Conservation (phyloP, 495 filamentous ascomycete species). For the Aspergillus cavernicola region DNA sequence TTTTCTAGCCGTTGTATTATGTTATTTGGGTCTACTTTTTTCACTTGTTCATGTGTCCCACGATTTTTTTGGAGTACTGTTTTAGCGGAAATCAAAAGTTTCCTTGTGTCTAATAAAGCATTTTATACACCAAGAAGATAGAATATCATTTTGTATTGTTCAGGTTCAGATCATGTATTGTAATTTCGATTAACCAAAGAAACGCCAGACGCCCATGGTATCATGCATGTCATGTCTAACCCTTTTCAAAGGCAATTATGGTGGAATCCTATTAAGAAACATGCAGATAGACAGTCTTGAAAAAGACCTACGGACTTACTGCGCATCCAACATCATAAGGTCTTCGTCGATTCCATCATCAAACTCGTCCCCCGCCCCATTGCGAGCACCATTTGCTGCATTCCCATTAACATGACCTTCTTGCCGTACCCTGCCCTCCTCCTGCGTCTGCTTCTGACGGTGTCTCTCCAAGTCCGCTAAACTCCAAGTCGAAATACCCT, state of each 20-base stretch:
- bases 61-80: constrained; percentile 43
- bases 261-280: background rate
- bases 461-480: constrained; percentile 70
- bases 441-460: constrained; percentile 63
- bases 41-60: constrained; percentile 33
- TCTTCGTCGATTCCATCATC: constrained; percentile 61
- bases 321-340: constrained; percentile 60
- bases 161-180: background rate
- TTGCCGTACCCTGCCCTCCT: constrained; percentile 54
- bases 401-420: constrained; percentile 27
- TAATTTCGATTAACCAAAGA: background rate
- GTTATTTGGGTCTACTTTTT: constrained; percentile 18
- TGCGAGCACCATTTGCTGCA: constrained; percentile 21
- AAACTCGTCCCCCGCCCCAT: constrained; percentile 44
- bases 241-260: constrained; percentile 1
- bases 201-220: constrained; percentile 19
- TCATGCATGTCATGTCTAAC: constrained; percentile 14
- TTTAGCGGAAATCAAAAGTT: constrained; percentile 37
- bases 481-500: constrained; percentile 91
- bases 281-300: background rate
- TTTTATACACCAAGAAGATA: background rate
- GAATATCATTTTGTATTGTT: constrained; percentile 3
- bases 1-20: constrained; percentile 22
- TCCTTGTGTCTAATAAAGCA: constrained; percentile 9
- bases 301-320: constrained; percentile 22